These are phyloP conservation scores for Tolypocladium pustulatum DNA, from an alignment of 2,329 filamentous ascomycete species.

Conservation along the genomic window DNA sequence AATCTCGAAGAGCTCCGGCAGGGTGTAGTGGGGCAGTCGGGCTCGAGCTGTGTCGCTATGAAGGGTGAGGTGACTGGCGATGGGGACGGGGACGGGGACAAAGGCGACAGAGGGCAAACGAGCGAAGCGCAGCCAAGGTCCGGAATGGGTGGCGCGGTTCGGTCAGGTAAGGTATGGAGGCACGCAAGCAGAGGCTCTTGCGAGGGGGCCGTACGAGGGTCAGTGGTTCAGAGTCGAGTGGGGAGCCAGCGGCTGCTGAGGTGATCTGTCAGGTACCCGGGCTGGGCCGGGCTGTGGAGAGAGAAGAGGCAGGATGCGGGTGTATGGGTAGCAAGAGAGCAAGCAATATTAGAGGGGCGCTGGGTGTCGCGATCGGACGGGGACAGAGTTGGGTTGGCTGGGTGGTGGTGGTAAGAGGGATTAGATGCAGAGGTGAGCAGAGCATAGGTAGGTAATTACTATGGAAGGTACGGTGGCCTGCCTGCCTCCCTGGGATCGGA, in stretches of 20 bases:
- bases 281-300: neutral
- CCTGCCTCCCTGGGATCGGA: no score
- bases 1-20: neutral
- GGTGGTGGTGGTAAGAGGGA: neutral
- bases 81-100: neutral
- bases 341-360: neutral
- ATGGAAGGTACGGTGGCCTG: neutral
- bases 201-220: neutral
- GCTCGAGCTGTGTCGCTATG: constrained; percentile 2
- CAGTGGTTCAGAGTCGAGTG: neutral
- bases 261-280: constrained; percentile 5
- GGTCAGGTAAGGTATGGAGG: neutral
- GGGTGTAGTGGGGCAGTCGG: constrained; percentile 1
- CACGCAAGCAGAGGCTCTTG: neutral
- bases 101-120: neutral
- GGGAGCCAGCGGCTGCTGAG: neutral
- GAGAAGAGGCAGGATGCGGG: neutral
- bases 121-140: neutral
- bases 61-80: no score
- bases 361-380: neutral
- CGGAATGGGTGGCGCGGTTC: neutral
- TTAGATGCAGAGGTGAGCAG: neutral
- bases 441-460: no score
- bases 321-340: neutral
- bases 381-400: neutral